phyloP scores from a whole-genome alignment of 2,329 filamentous ascomycete genomes.

The Neofusicoccum laricinum region DNA sequence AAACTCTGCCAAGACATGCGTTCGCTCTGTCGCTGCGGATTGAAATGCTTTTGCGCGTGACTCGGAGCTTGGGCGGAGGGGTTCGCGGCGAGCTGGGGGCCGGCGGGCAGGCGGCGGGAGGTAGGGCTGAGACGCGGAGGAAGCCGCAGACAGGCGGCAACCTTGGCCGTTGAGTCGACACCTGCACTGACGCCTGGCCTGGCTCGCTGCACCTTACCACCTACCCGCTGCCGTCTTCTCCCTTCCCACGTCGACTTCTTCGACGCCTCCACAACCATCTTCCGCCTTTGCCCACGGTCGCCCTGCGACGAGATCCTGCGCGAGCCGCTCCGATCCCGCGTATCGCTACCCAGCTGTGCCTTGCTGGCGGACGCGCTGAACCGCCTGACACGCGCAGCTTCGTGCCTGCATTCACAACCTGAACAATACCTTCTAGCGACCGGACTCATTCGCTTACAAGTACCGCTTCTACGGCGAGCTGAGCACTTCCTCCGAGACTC shows the following conservation, averaged over 20 bases:
- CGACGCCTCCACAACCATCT: background rate
- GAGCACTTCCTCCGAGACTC: background rate
- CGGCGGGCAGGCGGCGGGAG: no score
- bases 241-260: background rate
- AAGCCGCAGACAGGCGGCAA: slow-evolving; percentile 3
- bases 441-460: background rate
- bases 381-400: slow-evolving; percentile 5
- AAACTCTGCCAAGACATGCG: background rate
- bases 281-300: background rate
- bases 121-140: background rate
- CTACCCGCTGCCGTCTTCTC: background rate
- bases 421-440: background rate
- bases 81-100: slow-evolving; percentile 3
- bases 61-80: slow-evolving; percentile 3
- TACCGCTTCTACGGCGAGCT: background rate
- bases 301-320: background rate
- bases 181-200: background rate
- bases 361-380: background rate
- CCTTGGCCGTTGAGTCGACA: slow-evolving; percentile 1
- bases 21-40: background rate
- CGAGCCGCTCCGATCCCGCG: background rate
- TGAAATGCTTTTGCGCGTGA: background rate
- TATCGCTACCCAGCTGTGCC: background rate
- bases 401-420: background rate
- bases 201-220: slow-evolving; percentile 1